Base-by-base conservation (phyloP, 306 rosid genomes). In the Vachellia collinsii region DNA sequence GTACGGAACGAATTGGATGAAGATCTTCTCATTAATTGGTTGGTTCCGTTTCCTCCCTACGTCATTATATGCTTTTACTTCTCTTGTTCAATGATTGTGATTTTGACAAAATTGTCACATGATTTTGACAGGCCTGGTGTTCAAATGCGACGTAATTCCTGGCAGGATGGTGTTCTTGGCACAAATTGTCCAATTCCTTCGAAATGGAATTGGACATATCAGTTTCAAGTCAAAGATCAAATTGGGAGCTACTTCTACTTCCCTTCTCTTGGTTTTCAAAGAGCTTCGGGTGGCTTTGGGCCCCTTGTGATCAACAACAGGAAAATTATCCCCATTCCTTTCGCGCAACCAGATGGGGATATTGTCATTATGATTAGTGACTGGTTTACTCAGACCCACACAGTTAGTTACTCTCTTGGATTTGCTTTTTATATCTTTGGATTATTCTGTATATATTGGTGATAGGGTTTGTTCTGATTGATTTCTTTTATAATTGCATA, bases 221-320 rank as follows among this genome's bases (percentile, higher is more conserved):
- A 84, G 54, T 94, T 94, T 85, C 98, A 94, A 84, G 97, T 91
- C 54, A 94, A 94, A 89, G 98, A 92, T 88, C 98, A 94, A 88
- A 91, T 94, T 59, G 98, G 98, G 72, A 94, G 98, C 83, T 94
- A 84, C 88, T 94, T 85, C 85, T 94, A 92, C 85, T 92, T 82
- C 84, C 98, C 98, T 67, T 90, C 98, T 25, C 81, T 88, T 38
- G 80, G 83, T 54, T 81, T 94, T 38, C 98, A 94, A 88, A 90
- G 90, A 83, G 94, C 98, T 67, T 74, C 97, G 23, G 97, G 98
- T 70, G 98, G 98, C 16, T 92, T 89, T 84, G 98, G 97, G 43
- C 90, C 97, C 58, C 41, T 94, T 72, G 82, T 90, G 69, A 62
- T 91, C 64, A 92, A 84, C 59, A 94, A 94, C 58, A 83, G 97